Evolutionary conservation across 2,329 filamentous ascomycete species (phyloP).

Genomic region (Xylogone sp.): DNA sequence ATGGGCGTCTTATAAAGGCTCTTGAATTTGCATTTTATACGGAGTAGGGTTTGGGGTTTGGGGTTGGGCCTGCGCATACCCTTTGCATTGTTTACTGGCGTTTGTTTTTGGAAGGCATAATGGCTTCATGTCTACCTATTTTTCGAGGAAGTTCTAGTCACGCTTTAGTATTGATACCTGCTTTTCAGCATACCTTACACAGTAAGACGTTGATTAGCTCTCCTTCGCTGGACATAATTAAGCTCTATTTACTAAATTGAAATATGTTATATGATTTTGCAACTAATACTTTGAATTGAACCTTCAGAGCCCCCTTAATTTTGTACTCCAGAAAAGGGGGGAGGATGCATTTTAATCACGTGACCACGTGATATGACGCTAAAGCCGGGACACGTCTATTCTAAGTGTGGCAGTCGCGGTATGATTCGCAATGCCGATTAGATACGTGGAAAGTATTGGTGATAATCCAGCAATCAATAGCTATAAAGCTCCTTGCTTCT

Average conservation of each 20-base stretch:
- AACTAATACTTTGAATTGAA: not conserved
- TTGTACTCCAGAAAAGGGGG: no score
- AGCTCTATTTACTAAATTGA: not conserved
- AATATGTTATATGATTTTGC: not conserved
- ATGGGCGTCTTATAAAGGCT: not conserved
- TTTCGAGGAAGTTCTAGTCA: not conserved
- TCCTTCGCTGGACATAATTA: not conserved
- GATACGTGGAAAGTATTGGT: not conserved
- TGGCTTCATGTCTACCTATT: constrained; percentile 4
- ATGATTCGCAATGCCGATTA: no score
- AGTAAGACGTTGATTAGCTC: not conserved
- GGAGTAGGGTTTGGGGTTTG: constrained; percentile 4
- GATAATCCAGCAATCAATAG: not conserved
- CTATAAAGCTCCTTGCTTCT: not conserved
- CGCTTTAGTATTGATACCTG: not conserved
- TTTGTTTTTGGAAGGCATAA: constrained; percentile 3
- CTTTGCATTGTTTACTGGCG: constrained; percentile 16
- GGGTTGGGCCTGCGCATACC: constrained; percentile 16
- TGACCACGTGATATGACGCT: not conserved
- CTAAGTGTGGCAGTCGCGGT: not conserved
- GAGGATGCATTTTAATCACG: no score
- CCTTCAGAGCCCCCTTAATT: no score
- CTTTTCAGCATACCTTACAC: not conserved
- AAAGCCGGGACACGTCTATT: not conserved
- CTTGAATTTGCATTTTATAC: constrained; percentile 2